Base-by-base conservation (phyloP, 306 rosid genomes). In the Trifolium pratense region DNA sequence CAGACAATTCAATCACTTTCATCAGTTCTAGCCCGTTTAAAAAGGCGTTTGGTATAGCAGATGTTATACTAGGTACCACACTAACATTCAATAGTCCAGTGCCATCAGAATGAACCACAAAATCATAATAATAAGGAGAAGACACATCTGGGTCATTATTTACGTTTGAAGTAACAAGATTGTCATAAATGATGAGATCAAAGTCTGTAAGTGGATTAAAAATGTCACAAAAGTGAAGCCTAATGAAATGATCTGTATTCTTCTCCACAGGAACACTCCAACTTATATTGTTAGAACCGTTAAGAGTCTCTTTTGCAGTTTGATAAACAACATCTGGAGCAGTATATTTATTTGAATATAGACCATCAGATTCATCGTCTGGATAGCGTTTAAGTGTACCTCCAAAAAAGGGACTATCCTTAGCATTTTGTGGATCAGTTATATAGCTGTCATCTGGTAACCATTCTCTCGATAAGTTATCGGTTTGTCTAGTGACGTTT, bases 181-280 rank as follows among this genome's bases (percentile, higher is more conserved):
- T 0, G 32, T 29, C 32, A 23, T 34, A 34, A 34, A 84, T 63
- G 42, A 1, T 45, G n/a, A 87, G 48, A 0, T 0, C 0, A 66
- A 87, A 87, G 17, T 0, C 0, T 0, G 43, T 17, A 13, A 46
- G 42, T 40, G 0, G 9, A 6, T 2, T 48, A 2, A 2, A 0
- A n/a, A 56, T 0, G 52, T 87, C 84, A 70, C 77, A 87, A 34
- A 87, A 80, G 65, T 87, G 88, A 39, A 71, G 25, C 18, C 87
- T 67, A 45, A 84, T 51, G 2, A 87, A 49, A 58, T 84, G 26
- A 6, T 7, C 23, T 7, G 31, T 3, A 23, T 78, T 82, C 34
- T 40, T 82, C 0, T 74, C 81, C 57, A 80, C 85, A 0, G 43
- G 51, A 65, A 87, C 71, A 16, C 7, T 0, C 88, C 91, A 87